Percentiles rank a stretch among this genome's conserved stretches.
These are phyloP conservation scores for Fusarium avenaceum DNA, from an alignment of 2,329 filamentous ascomycete genomes.

Conservation along the genomic window DNA sequence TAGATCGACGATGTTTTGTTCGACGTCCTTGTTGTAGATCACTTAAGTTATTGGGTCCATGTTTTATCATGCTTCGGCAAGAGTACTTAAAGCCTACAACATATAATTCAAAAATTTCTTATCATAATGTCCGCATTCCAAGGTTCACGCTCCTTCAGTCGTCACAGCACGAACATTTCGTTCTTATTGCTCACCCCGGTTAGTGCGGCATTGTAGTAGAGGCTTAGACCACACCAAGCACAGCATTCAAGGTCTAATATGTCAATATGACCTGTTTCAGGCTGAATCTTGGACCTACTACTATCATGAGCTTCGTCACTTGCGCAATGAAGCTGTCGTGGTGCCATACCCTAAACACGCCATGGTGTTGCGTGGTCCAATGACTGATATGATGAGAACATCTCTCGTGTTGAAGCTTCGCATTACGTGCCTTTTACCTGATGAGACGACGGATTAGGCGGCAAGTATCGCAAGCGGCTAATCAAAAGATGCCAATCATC, in stretches of 20 bases:
- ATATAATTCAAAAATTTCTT: background rate
- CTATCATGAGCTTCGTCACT: background rate
- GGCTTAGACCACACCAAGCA: slow-evolving; percentile 9
- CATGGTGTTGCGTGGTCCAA: background rate
- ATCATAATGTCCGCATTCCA: background rate
- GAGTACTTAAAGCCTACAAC: background rate
- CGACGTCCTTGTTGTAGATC: slow-evolving; percentile 1
- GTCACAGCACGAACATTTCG: background rate
- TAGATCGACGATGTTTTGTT: background rate
- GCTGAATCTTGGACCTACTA: background rate
- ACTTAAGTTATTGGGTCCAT: background rate
- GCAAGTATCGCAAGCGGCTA: too few species aligned
- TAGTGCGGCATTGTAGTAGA: slow-evolving; percentile 7
- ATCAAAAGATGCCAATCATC: too few species aligned
- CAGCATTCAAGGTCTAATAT: background rate
- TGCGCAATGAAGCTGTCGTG: background rate
- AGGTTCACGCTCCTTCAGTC: slow-evolving; percentile 5
- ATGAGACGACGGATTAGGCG: too few species aligned
- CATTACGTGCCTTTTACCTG: too few species aligned
- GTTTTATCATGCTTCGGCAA: background rate
- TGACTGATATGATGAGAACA: background rate
- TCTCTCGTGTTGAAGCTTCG: too few species aligned
- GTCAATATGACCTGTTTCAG: background rate
- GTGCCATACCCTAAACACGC: background rate
- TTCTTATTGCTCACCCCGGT: slow-evolving; percentile 12